Conservation (phyloP, 2,329 filamentous ascomycete genomes). For the Xylaria sp. region DNA sequence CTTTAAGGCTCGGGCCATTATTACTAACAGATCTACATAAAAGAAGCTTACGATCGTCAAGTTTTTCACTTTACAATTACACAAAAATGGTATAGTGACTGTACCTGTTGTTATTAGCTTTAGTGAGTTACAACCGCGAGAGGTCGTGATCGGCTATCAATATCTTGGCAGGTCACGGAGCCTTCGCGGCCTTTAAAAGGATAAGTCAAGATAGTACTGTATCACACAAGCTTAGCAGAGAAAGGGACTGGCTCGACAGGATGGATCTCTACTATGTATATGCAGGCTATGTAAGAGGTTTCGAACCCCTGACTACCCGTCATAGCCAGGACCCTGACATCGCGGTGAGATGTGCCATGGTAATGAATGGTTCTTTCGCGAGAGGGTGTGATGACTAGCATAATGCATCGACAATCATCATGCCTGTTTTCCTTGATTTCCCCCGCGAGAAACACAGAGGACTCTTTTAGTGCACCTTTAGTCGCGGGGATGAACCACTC, state of each 20-base stretch:
- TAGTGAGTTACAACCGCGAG: too few species aligned
- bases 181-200: too few species aligned
- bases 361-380: neutral
- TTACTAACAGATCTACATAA: too few species aligned
- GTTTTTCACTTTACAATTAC: too few species aligned
- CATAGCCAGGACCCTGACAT: slow-evolving; percentile 1
- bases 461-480: neutral
- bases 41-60: too few species aligned
- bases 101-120: too few species aligned
- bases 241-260: neutral
- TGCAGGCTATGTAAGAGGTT: neutral
- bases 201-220: neutral
- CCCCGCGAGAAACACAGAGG: neutral
- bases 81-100: too few species aligned
- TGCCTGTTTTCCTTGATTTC: slow-evolving; percentile 6
- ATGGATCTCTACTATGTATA: too few species aligned
- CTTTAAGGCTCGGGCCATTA: too few species aligned
- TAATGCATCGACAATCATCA: slow-evolving; percentile 16
- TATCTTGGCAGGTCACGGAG: too few species aligned
- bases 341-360: slow-evolving; percentile 1
- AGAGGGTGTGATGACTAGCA: slow-evolving; percentile 14
- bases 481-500: slow-evolving; percentile 11
- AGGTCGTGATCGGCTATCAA: too few species aligned
- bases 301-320: neutral
- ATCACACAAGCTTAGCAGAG: neutral